Evolutionary conservation across 768 basidiomycete genomes (phyloP).

Genomic region (Amanita exitialis): DNA sequence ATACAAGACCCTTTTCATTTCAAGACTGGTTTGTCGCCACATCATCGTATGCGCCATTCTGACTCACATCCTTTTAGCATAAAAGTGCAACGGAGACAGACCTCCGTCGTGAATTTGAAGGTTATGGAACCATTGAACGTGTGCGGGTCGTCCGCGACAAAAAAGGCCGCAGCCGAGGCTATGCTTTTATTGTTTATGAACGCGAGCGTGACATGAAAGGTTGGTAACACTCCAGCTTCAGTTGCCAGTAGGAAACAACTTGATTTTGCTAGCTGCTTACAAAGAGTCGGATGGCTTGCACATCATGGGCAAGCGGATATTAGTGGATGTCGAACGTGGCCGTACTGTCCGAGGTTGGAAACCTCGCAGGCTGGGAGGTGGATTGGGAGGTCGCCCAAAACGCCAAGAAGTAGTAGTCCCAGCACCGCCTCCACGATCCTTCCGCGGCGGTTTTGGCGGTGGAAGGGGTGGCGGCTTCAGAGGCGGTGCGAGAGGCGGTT

Average conservation of each 20-base stretch:
- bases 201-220: slow-evolving; percentile 99
- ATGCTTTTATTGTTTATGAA: slow-evolving; percentile 97
- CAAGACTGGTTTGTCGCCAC: slow-evolving; percentile 57
- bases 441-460: slow-evolving; percentile 37
- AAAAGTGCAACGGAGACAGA: slow-evolving; percentile 89
- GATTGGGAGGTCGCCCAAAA: slow-evolving; percentile 96
- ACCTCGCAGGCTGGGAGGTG: slow-evolving; percentile 92
- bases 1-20: slow-evolving; percentile 96
- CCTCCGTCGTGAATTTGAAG: slow-evolving; percentile 90
- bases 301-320: slow-evolving; percentile 90
- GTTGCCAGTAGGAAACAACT: slow-evolving; percentile 9
- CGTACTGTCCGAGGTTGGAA: slow-evolving; percentile 99
- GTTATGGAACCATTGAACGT: slow-evolving; percentile 90
- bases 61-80: slow-evolving; percentile 41
- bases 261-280: slow-evolving; percentile 63
- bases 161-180: slow-evolving; percentile 80
- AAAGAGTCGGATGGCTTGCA: slow-evolving; percentile 97
- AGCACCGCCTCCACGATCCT: slow-evolving; percentile 27
- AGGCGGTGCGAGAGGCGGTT: slow-evolving; percentile 26
- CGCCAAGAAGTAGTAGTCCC: slow-evolving; percentile 29
- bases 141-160: slow-evolving; percentile 90
- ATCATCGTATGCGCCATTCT: slow-evolving; percentile 5
- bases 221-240: slow-evolving; percentile 21
- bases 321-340: slow-evolving; percentile 97
- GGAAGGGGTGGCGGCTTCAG: slow-evolving; percentile 27